A percentile compares a stretch with the other conserved stretches of the same genome.
Conservation (phyloP, 31 red algal species). For the Porphyra umbilicalis region DNA sequence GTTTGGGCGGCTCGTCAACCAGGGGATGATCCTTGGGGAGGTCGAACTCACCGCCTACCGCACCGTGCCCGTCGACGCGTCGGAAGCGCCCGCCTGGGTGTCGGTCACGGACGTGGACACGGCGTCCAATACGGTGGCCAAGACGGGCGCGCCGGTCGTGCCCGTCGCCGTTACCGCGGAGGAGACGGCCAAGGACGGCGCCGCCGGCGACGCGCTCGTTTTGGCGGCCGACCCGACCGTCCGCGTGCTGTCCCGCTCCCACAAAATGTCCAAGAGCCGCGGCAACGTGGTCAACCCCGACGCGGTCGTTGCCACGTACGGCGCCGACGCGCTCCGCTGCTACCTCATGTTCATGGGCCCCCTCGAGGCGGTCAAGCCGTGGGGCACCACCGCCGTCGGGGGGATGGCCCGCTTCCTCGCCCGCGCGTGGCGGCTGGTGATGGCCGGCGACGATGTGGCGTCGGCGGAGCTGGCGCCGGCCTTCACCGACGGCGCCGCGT, state of each 20-base stretch:
- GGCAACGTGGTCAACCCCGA: constrained; percentile 99
- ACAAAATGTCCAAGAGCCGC: constrained; percentile 99
- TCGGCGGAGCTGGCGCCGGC: constrained; percentile 12
- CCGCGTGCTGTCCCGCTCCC: constrained; percentile 55
- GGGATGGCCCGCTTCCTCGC: constrained; percentile 87
- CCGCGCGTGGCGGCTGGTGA: constrained; percentile 75
- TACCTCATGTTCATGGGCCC: constrained; percentile 99
- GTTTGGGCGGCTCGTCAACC: constrained; percentile 92
- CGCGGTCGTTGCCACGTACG: constrained; percentile 63
- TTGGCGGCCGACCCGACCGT: constrained; percentile 40
- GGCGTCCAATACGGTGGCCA: constrained; percentile 10
- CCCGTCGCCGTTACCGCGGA: constrained; percentile 42
- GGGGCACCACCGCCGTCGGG: constrained; percentile 72
- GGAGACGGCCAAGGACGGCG: constrained; percentile 53
- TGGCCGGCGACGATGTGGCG: constrained; percentile 15
- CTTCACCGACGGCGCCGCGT: constrained; percentile 23
- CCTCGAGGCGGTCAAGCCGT: constrained; percentile 89
- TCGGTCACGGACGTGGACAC: constrained; percentile 61
- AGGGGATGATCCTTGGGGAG: constrained; percentile 98
- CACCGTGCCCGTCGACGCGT: neutral
- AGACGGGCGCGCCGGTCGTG: constrained; percentile 20
- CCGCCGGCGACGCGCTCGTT: constrained; percentile 35
- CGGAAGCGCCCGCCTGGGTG: constrained; percentile 21
- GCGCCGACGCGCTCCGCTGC: constrained; percentile 85
- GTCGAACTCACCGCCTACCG: constrained; percentile 75